Percentiles rank a stretch among this genome's conserved stretches.
These are phyloP conservation scores for Erysimum pusillum DNA, from an alignment of 441 rosid genomes.

Conservation along the genomic window DNA sequence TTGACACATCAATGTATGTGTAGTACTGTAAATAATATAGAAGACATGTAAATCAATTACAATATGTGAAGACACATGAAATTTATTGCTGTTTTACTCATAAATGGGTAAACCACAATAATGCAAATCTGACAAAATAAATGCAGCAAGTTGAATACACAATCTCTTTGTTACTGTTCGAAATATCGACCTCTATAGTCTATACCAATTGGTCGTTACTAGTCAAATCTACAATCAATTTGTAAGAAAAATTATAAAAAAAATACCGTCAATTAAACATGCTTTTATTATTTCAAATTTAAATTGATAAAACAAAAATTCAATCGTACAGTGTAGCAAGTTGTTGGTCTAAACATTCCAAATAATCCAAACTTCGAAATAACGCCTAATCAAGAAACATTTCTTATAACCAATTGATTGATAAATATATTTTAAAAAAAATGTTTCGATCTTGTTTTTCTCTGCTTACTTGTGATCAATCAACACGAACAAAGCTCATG, in stretches of 20 bases:
- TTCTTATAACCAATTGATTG: conserved; percentile 6
- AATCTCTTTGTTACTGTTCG: conserved; percentile 30
- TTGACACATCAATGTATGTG: conserved; percentile 24
- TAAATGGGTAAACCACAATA: conserved; percentile 35
- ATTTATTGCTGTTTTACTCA: conserved; percentile 44
- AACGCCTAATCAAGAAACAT: conserved; percentile 24
- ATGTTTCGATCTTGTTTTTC: background rate
- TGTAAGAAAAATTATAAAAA: background rate
- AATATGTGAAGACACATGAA: conserved; percentile 36
- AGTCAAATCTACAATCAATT: conserved; percentile 24
- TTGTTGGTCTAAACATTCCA: conserved; percentile 33
- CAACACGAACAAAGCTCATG: conserved; percentile 45
- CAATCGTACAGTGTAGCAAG: conserved; percentile 8
- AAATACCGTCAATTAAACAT: background rate
- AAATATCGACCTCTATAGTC: conserved; percentile 8
- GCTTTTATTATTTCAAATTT: conserved; percentile 16
- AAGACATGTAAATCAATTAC: conserved; percentile 34
- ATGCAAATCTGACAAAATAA: conserved; percentile 41
- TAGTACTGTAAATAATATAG: background rate
- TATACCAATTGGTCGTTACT: conserved; percentile 30
- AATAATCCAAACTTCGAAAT: conserved; percentile 27
- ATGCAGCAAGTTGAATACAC: conserved; percentile 34
- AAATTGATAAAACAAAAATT: background rate
- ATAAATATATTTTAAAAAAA: conserved; percentile 4
- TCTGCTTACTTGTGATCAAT: conserved; percentile 32